Evolutionary conservation across 1,284 basidiomycete species (phyloP), one percentile per base, ranked within the genome.

Genomic region (Sutorius eximius): DNA sequence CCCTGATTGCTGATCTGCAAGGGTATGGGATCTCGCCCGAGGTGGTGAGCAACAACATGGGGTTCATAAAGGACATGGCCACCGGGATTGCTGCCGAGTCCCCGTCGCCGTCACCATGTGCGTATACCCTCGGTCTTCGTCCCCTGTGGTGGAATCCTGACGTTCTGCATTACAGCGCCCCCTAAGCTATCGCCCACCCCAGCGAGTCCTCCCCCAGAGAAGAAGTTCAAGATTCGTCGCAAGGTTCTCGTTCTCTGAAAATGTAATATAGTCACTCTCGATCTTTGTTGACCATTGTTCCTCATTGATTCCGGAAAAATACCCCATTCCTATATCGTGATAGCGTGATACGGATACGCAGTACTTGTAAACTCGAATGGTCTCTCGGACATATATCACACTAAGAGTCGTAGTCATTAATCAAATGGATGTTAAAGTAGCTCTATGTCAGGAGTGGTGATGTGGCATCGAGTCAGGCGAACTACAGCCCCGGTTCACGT

Each of bases 21-120:
- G 80, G 77, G 27, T 78, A 83, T 63, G 87, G 87, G 30, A 76
- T 85, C 62, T 61, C 68, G 24, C 78, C 75, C 47, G 73, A 77
- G 57, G 76, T 82, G 55, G 79, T 86, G 48, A 71, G 77, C 57
- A 76, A 83, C 55, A 85, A 87, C 64, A 77, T 85, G 64, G 76
- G 80, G 54, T 89, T 89, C 71, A 84, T 89, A 66, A 78, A 82
- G 58, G 85, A 86, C 61, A 84, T 85, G 66, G 78, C 87, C 30
- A 77, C 81, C 1, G 63, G 68, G 15, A 51, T 49, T 18, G 34
- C 58, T 34, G 42, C 49, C 3, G 56, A 67, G 45, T 51, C 45
- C 16, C 24, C 52, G 41, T 49, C 49, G 20, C 27, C 53, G 5
- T 40, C 41, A n/a, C 49, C 60, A 38, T 51, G 64, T 66, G 43